Base-by-base conservation (phyloP, 768 basidiomycete species). In the Amanita phalloides region DNA sequence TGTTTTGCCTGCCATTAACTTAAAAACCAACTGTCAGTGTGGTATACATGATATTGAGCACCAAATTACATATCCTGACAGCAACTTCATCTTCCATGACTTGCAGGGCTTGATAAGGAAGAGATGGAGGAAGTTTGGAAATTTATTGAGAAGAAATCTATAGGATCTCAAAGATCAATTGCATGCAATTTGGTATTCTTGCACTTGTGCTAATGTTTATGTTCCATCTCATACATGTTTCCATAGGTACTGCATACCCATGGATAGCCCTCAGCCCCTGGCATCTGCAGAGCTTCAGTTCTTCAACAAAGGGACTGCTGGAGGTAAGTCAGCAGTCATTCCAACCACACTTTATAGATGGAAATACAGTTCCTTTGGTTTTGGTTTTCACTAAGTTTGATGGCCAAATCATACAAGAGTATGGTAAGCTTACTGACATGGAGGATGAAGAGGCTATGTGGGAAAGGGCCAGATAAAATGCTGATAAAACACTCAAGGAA, bases 11-110 rank as follows among this genome's bases (percentile, higher is more conserved):
- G 28, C 28, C 8, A 9, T 30, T 30, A 8, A 9, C 28, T 26
- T 26, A 26, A 26, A 26, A 44, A 36, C 43, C 26, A 26, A 41
- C 32, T 28, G 35, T 39, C 55, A 66, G 68, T 64, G 68, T 33
- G 71, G 69, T 30, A 41, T 50, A 3, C 69, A 70, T 56, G 54
- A 72, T 48, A 64, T 71, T 30, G 49, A 63, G 46, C 51, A 57
- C 28, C 55, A 17, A 17, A 17, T 17, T 17, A 17, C 17, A 17
- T 17, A 17, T 17, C 17, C 17, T 17, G 17, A 17, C 17, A 17
- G 17, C 17, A 17, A 17, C 17, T 17, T 17, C 17, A 17, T 17
- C 17, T 17, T 17, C 17, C 17, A 17, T 17, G 17, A 17, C 17
- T 17, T 17, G 17, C 17, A 17, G 17, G 17, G 17, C 17, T 17